phyloP scores from a whole-genome alignment of 208 protist species.

The Leishmania guyanensis region DNA sequence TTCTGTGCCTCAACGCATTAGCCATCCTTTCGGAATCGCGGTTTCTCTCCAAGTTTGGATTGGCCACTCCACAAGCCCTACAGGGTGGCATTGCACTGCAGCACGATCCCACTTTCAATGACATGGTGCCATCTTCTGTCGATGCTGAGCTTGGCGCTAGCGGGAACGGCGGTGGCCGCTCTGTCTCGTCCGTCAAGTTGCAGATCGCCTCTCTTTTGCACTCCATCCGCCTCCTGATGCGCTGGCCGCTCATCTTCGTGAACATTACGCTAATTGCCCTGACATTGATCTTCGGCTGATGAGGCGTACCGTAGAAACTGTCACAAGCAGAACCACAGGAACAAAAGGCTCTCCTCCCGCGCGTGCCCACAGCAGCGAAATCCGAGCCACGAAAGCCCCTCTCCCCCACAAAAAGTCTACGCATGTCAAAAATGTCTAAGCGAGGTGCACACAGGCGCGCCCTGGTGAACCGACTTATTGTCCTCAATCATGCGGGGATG shows the following conservation, averaged over 20 bases:
- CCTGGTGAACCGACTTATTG: neutral
- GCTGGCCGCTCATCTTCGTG: constrained; percentile 79
- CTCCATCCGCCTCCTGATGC: constrained; percentile 77
- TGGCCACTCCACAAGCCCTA: constrained; percentile 40
- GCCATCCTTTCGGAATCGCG: constrained; percentile 88
- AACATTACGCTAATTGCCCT: constrained; percentile 76
- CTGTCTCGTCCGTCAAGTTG: constrained; percentile 28
- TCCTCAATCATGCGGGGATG: neutral
- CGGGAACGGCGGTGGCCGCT: constrained; percentile 3
- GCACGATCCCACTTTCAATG: constrained; percentile 27
- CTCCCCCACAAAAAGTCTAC: neutral
- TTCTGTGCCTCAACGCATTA: constrained; percentile 77
- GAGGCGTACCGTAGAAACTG: neutral
- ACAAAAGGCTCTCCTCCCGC: neutral
- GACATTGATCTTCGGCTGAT: constrained; percentile 68
- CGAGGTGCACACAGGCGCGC: neutral
- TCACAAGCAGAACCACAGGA: neutral
- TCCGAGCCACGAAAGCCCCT: neutral
- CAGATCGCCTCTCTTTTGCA: constrained; percentile 67
- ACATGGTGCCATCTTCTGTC: constrained; percentile 26
- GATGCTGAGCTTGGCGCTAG: constrained; percentile 7
- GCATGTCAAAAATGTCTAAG: neutral
- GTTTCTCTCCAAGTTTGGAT: constrained; percentile 74
- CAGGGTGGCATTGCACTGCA: constrained; percentile 8
- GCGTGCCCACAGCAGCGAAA: neutral